Evolutionary conservation across 1,284 basidiomycete genomes (phyloP).

Genomic region (Melampsora abietis-canadensis): DNA sequence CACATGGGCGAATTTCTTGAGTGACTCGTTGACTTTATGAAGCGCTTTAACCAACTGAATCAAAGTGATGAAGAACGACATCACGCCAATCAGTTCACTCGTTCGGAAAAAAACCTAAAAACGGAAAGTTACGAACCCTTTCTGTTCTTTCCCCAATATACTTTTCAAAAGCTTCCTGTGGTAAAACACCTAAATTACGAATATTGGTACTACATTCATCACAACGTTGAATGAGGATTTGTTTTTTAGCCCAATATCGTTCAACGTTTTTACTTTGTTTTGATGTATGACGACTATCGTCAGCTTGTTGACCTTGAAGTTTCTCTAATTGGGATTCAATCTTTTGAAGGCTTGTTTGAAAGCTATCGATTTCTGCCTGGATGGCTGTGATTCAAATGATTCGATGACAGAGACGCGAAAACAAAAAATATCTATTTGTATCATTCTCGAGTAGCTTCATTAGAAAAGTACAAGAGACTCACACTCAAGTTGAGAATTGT

Average conservation of each 20-base stretch:
- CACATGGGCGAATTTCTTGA: conserved; percentile 95
- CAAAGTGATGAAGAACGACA: background rate
- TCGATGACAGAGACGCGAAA: background rate
- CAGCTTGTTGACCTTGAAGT: conserved; percentile 73
- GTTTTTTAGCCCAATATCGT: conserved; percentile 83
- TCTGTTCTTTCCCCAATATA: conserved; percentile 75
- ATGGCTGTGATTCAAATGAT: background rate
- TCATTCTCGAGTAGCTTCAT: background rate
- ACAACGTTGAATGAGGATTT: conserved; percentile 75
- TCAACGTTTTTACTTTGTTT: conserved; percentile 92
- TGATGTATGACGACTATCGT: conserved; percentile 78
- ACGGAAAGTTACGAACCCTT: conserved; percentile 60
- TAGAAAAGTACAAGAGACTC: background rate
- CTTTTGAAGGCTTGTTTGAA: conserved; percentile 66
- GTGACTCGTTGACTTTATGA: conserved; percentile 80
- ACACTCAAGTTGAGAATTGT: conserved; percentile 64
- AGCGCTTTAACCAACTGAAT: conserved; percentile 79
- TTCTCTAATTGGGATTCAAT: conserved; percentile 68
- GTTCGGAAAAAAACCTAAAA: background rate
- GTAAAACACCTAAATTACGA: conserved; percentile 89
- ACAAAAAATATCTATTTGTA: background rate
- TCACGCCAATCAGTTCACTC: background rate
- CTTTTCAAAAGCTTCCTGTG: conserved; percentile 95
- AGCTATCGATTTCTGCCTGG: conserved; percentile 58
- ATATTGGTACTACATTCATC: conserved; percentile 92